These are phyloP conservation scores for Botryotinia calthae DNA, from an alignment of 2,329 filamentous ascomycete species.

Conservation along the genomic window DNA sequence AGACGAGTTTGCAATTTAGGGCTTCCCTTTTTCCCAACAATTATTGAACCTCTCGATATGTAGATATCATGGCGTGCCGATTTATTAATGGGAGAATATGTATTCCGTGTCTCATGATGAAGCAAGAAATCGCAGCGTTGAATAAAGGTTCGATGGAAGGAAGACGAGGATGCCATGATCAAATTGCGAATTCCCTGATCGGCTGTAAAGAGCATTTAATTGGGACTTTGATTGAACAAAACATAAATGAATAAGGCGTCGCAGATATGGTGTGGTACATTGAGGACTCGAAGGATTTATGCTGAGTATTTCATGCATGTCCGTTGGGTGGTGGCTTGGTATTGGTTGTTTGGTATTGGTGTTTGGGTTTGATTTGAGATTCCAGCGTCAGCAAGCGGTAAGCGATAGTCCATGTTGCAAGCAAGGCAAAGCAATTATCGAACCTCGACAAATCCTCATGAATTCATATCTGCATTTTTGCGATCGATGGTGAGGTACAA, in stretches of 20 bases:
- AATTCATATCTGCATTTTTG: not conserved
- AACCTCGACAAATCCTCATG: not conserved
- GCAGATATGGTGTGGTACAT: not conserved
- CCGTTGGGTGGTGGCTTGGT: not conserved
- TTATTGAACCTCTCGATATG: not conserved
- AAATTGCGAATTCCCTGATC: not conserved
- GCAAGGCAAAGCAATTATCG: not conserved
- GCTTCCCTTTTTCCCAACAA: not conserved
- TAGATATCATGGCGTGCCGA: not conserved
- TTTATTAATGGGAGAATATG: not conserved
- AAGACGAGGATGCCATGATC: not conserved
- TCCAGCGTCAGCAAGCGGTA: not conserved
- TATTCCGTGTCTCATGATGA: not conserved
- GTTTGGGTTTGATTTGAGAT: not conserved
- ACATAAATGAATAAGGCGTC: not conserved
- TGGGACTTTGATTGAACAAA: not conserved
- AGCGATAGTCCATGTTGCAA: not conserved
- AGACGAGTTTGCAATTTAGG: not conserved
- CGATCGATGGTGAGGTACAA: not conserved
- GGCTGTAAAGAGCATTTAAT: not conserved
- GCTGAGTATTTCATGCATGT: not conserved
- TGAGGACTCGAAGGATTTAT: not conserved
- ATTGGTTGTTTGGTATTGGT: not conserved
- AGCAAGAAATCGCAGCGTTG: not conserved
- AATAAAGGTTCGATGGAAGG: no score